A percentile compares a stretch with the other conserved stretches of the same genome.
Evolutionary conservation across 208 protist genomes (phyloP).

Genomic region (Crithidia expoeki): DNA sequence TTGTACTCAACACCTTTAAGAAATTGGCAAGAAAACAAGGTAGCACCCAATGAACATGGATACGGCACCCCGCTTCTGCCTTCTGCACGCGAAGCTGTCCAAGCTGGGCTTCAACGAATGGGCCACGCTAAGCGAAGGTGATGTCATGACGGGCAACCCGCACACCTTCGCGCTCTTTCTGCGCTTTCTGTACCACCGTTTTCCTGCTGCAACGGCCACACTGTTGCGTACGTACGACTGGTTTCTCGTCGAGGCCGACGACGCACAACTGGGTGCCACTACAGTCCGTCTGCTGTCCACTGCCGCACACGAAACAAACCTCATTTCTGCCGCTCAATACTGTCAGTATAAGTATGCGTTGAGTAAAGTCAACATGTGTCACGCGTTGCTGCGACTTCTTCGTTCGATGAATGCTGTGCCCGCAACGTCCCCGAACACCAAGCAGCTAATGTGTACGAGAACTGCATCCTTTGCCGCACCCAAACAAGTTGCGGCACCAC

Average conservation of each 20-base stretch:
- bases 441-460: background rate
- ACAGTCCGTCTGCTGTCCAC: conserved; percentile 37
- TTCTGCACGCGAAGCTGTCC: conserved; percentile 47
- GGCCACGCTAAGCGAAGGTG: conserved; percentile 36
- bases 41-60: conserved; percentile 20
- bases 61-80: conserved; percentile 31
- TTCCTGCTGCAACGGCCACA: conserved; percentile 23
- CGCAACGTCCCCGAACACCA: background rate
- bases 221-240: conserved; percentile 46
- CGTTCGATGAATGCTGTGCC: conserved; percentile 4
- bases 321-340: conserved; percentile 44
- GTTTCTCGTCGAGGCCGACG: conserved; percentile 57
- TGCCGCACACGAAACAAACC: conserved; percentile 3
- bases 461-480: background rate
- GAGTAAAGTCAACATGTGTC: conserved; percentile 50
- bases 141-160: conserved; percentile 50
- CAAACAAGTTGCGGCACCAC: background rate
- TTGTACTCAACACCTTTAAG: background rate
- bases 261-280: conserved; percentile 26
- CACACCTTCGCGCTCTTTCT: conserved; percentile 50
- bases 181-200: conserved; percentile 47
- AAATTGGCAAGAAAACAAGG: too few relatives aligned
- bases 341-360: conserved; percentile 38
- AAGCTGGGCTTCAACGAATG: conserved; percentile 51
- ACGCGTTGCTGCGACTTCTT: conserved; percentile 30